These are phyloP conservation scores for Aspergillus ellipticus DNA, from an alignment of 495 filamentous ascomycete genomes.

Conservation along the genomic window DNA sequence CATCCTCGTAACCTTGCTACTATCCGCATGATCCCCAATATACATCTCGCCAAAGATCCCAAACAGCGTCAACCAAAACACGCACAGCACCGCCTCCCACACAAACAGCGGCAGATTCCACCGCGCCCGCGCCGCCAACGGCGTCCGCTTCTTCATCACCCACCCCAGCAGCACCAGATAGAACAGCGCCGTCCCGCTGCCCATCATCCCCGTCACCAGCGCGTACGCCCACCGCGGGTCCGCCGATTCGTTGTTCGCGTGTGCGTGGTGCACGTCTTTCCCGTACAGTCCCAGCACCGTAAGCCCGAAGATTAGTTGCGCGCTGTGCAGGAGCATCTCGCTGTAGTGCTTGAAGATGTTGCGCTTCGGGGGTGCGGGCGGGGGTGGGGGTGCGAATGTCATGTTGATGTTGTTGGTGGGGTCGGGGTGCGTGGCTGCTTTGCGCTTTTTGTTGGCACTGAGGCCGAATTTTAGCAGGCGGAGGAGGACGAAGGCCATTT, in stretches of 20 bases:
- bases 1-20: constrained; percentile 61
- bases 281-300: constrained; percentile 78
- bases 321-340: constrained; percentile 55
- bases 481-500: constrained; percentile 31
- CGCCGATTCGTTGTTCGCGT: constrained; percentile 41
- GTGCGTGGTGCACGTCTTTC: constrained; percentile 58
- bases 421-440: constrained; percentile 30
- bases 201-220: constrained; percentile 57
- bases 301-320: constrained; percentile 70
- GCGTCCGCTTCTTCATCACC: constrained; percentile 38
- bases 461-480: constrained; percentile 28
- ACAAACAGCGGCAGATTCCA: constrained; percentile 47
- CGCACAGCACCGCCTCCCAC: constrained; percentile 66
- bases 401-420: constrained; percentile 14
- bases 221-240: constrained; percentile 78
- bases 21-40: constrained; percentile 58
- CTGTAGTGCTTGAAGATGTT: constrained; percentile 12
- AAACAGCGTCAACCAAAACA: constrained; percentile 78
- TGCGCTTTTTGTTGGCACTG: constrained; percentile 31
- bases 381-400: constrained; percentile 8
- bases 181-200: constrained; percentile 56
- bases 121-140: constrained; percentile 1
- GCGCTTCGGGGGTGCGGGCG: background rate
- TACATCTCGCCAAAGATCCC: constrained; percentile 79
- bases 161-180: constrained; percentile 55